These are phyloP conservation scores for Begonia masoniana DNA, from an alignment of 306 rosid species.

Conservation along the genomic window DNA sequence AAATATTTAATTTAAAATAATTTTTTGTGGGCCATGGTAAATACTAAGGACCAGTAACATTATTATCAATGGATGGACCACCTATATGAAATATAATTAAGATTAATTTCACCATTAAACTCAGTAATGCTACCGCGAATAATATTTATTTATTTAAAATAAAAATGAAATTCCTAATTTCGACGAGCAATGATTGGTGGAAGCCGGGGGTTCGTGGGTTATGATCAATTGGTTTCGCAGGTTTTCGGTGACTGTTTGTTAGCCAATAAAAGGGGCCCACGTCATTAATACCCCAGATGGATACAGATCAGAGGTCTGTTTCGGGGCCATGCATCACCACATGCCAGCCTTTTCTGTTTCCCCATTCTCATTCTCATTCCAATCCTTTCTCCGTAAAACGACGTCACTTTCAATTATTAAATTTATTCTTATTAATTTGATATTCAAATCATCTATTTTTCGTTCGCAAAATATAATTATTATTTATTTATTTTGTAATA, in stretches of 20 bases:
- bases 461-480: too few species aligned
- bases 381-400: too few species aligned
- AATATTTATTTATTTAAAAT: not conserved
- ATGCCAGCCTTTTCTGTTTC: not conserved
- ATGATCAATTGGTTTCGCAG: conserved; percentile 16
- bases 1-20: too few species aligned
- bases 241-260: conserved; percentile 2
- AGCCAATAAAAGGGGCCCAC: conserved; percentile 16
- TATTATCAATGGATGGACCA: not conserved
- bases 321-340: not conserved
- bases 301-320: conserved; percentile 22
- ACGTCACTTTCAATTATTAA: too few species aligned
- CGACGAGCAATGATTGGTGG: not conserved
- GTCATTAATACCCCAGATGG: conserved; percentile 33
- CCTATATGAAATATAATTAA: not conserved
- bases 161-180: not conserved
- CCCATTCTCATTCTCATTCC: not conserved
- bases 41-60: not conserved
- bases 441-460: too few species aligned
- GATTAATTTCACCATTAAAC: not conserved
- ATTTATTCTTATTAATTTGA: too few species aligned
- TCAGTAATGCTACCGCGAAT: not conserved
- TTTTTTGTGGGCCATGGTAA: too few species aligned
- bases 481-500: too few species aligned
- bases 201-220: conserved; percentile 4